Evolutionary conservation across 176 grass and related monocot species (phyloP).

Genomic region (Ananas comosus): DNA sequence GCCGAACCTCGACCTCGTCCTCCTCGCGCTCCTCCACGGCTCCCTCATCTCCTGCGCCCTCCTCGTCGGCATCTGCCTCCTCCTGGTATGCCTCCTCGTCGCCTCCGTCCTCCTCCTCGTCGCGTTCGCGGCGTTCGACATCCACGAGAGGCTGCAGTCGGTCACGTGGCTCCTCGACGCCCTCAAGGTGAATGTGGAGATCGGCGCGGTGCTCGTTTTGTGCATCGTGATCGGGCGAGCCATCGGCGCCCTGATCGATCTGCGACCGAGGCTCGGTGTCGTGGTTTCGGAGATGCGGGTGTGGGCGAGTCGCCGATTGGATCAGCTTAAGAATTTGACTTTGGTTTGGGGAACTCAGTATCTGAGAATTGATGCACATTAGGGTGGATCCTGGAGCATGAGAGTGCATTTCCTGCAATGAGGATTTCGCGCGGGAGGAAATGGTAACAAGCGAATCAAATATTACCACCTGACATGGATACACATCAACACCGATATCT

Average conservation of each 20-base stretch:
- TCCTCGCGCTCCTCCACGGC: conserved; percentile 41
- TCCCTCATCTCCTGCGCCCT: conserved; percentile 27
- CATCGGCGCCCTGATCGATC: neutral
- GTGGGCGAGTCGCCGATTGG: neutral
- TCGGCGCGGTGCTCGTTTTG: conserved; percentile 40
- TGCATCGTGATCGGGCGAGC: conserved; percentile 23
- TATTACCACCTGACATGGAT: no score
- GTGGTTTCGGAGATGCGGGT: neutral
- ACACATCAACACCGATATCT: no score
- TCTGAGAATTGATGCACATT: no score
- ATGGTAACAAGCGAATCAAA: no score
- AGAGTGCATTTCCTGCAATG: no score
- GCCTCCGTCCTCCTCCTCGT: conserved; percentile 15
- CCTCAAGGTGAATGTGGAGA: conserved; percentile 25
- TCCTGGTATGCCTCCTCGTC: conserved; percentile 25
- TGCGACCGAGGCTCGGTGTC: neutral
- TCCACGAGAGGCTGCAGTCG: neutral
- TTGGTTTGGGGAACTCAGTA: neutral
- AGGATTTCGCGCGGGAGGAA: no score
- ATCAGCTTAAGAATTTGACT: neutral
- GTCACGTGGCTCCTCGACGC: conserved; percentile 10
- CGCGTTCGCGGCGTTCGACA: conserved; percentile 25
- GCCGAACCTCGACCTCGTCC: conserved; percentile 53
- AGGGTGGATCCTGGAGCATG: no score
- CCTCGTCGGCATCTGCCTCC: conserved; percentile 15